These are phyloP conservation scores for Fusarium veterinarium DNA, from an alignment of 2,329 filamentous ascomycete species.

Conservation along the genomic window DNA sequence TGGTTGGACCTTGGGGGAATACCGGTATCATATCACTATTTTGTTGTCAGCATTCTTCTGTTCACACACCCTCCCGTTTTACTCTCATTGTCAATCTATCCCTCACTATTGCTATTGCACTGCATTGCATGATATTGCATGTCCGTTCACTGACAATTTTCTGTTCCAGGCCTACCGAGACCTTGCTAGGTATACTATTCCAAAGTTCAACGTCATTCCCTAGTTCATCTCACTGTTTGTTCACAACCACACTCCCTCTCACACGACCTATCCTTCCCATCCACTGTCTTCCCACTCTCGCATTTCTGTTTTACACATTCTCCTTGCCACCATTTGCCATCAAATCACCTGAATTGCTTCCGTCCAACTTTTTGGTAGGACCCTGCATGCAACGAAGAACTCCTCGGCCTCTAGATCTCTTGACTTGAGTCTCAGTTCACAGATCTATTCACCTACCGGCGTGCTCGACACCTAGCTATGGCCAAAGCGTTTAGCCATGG, in stretches of 20 bases:
- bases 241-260: background rate
- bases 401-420: background rate
- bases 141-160: slow-evolving; percentile 37
- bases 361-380: background rate
- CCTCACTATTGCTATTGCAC: background rate
- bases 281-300: background rate
- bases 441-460: slow-evolving; percentile 11
- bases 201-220: slow-evolving; percentile 7
- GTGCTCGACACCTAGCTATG: slow-evolving; percentile 2
- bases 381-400: background rate
- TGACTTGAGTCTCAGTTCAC: background rate
- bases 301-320: background rate
- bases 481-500: background rate
- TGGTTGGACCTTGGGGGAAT: background rate
- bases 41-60: background rate
- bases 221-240: background rate
- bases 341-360: background rate
- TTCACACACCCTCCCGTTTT: slow-evolving; percentile 2
- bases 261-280: background rate
- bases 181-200: slow-evolving; percentile 48
- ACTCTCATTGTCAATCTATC: background rate
- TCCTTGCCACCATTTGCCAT: background rate
- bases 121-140: background rate
- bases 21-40: background rate
- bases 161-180: slow-evolving; percentile 53